Percentiles rank a stretch among this genome's conserved stretches.
phyloP scores from a whole-genome alignment of 202 grass and related monocot species.

The Alloteropsis angusta region DNA sequence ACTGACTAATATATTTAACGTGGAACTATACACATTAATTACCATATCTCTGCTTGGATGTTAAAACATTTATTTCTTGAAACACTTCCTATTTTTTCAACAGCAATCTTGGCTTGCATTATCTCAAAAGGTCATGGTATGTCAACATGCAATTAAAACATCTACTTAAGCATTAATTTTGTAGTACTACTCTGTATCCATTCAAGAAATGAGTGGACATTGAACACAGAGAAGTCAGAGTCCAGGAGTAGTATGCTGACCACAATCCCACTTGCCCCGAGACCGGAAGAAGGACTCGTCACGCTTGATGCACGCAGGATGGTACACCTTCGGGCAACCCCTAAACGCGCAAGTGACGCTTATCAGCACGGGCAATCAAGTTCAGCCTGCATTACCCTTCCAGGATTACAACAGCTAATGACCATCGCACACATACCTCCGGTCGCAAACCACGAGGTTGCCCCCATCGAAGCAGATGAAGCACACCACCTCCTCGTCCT shows the following conservation, averaged over 20 bases:
- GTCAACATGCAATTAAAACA: background rate
- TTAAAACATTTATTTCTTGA: background rate
- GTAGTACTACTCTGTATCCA: background rate
- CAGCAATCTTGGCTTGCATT: background rate
- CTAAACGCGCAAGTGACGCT: conserved; percentile 23
- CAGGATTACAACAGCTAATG: background rate
- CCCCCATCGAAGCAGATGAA: conserved; percentile 99
- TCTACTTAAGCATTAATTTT: conserved; percentile 11
- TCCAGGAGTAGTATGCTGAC: conserved; percentile 34
- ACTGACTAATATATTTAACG: conserved; percentile 12
- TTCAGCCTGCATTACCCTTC: background rate
- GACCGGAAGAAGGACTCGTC: conserved; percentile 79
- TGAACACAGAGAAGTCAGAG: conserved; percentile 8
- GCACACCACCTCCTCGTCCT: conserved; percentile 84
- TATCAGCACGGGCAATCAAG: conserved; percentile 9
- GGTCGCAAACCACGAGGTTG: conserved; percentile 85
- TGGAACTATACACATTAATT: background rate
- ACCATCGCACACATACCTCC: conserved; percentile 31
- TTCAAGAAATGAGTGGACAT: background rate
- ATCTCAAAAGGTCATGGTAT: background rate
- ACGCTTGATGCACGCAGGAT: conserved; percentile 77
- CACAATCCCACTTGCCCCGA: conserved; percentile 79
- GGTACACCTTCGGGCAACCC: conserved; percentile 95
- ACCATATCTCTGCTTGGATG: background rate
- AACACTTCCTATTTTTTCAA: background rate